phyloP scores from a whole-genome alignment of 2,329 filamentous ascomycete genomes.

The Chaetomiaceae sp. region DNA sequence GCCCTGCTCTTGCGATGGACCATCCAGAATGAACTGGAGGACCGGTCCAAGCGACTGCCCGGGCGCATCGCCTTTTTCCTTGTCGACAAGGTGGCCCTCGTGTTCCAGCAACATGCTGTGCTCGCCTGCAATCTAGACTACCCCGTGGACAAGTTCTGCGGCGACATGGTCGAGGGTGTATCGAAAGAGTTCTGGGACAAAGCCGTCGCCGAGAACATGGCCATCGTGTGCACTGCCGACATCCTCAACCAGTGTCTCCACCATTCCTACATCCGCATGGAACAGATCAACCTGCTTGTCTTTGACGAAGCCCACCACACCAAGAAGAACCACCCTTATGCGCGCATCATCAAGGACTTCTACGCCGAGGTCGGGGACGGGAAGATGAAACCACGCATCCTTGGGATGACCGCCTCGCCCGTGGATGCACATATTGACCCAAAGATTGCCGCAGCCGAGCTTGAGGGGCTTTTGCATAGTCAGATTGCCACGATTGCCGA shows the following conservation, averaged over 20 bases:
- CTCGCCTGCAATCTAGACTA: constrained; percentile 77
- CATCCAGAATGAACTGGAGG: constrained; percentile 71
- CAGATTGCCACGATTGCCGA: constrained; percentile 71
- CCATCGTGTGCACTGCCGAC: constrained; percentile 88
- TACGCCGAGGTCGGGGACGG: constrained; percentile 54
- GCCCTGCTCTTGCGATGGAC: constrained; percentile 75
- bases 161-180: constrained; percentile 53
- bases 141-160: constrained; percentile 68
- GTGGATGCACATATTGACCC: constrained; percentile 79
- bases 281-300: constrained; percentile 80
- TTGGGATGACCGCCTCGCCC: constrained; percentile 96
- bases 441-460: constrained; percentile 61
- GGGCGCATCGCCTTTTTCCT: constrained; percentile 79
- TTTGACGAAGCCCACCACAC: constrained; percentile 97
- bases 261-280: constrained; percentile 74
- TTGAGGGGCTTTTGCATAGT: constrained; percentile 74
- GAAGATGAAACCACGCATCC: constrained; percentile 64
- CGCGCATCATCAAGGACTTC: constrained; percentile 82
- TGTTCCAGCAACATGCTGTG: constrained; percentile 83
- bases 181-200: constrained; percentile 49
- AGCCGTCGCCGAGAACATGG: constrained; percentile 62
- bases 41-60: constrained; percentile 55
- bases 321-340: constrained; percentile 90
- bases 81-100: constrained; percentile 83
- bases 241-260: constrained; percentile 75